Evolutionary conservation across 2,329 filamentous ascomycete genomes (phyloP), one percentile per base, ranked within the genome.

Genomic region (Cytospora chrysosperma): DNA sequence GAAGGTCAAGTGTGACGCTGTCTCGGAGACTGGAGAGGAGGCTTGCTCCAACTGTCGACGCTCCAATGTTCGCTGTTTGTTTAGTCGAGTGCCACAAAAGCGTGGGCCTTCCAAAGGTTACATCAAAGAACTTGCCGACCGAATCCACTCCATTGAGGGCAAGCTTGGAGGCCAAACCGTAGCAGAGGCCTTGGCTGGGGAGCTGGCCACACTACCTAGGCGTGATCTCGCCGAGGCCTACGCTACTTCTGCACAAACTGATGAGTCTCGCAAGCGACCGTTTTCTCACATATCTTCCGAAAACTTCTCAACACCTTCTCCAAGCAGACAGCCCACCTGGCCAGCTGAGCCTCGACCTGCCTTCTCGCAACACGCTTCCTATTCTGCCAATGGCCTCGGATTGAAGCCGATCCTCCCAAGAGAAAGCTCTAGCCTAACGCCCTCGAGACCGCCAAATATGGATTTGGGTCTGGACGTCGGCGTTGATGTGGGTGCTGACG

Each of bases 21-120:
- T 86, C 65, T 88, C 88, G 10, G 91, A 96, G 72, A 83, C 84
- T 7, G 88, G 87, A 19, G 85, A 90, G 21, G 85, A 88, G 64
- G 88, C 89, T 7, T 97, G 93, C 71, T 90, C 90, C 3, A 94
- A 92, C 71, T 96, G 93, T 74, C 87, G 88, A 61, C 86, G 92
- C 59, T 88, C 91, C 9, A 85, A 85, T n/a, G 85, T 88, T n/a
- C 80, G 81, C 26, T 97, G 93, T 76, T 83, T 93, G 24, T 97
- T 96, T 73, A 96, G 91, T 75, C 85, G 93, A 57, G 88, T 95
- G 60, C 92, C 92, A 1, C 91, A 95, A 82, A 96, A 95, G 76
- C 84, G 91, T 65, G 92, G 93, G 1, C 92, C 93, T 3, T 95
- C 90, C 72, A 97, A 96, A 83, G 93, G 93, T 19, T 96, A 96